Conservation (phyloP, 2,329 filamentous ascomycete genomes). For the Zymoseptoria ardabiliae region DNA sequence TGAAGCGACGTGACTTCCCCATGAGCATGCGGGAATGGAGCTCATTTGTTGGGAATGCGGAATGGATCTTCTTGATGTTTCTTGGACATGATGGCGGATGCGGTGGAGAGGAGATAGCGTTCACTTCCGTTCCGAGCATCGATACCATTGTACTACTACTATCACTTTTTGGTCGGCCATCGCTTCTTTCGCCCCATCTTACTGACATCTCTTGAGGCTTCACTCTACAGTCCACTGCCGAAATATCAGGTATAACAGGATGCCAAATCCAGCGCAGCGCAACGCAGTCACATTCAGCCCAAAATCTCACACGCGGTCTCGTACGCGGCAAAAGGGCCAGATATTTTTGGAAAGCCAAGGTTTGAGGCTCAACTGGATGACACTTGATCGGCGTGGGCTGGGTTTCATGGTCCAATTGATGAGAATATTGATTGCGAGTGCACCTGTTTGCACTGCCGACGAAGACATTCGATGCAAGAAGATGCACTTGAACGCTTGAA, state of each 20-base stretch:
- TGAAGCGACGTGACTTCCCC: background rate
- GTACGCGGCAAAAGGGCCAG: background rate
- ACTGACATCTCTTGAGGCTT: background rate
- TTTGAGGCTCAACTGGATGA: background rate
- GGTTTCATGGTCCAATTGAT: background rate
- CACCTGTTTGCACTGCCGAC: no score
- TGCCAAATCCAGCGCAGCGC: background rate
- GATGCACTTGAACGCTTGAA: background rate
- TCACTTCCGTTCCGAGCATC: background rate
- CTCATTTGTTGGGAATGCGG: background rate
- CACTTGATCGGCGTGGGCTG: background rate
- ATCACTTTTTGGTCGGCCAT: background rate
- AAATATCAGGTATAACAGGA: background rate
- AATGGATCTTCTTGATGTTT: background rate
- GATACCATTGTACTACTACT: background rate
- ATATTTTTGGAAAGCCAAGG: background rate
- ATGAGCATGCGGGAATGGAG: background rate
- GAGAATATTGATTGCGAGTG: background rate
- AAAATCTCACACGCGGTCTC: background rate
- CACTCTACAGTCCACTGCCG: background rate
- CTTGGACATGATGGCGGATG: background rate
- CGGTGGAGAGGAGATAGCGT: background rate
- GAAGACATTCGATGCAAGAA: no score
- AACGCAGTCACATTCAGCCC: background rate
- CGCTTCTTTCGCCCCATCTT: background rate